These are phyloP conservation scores for Pseudognaphalium luteoalbum DNA, from an alignment of 129 eudicot genomes.

Conservation along the genomic window DNA sequence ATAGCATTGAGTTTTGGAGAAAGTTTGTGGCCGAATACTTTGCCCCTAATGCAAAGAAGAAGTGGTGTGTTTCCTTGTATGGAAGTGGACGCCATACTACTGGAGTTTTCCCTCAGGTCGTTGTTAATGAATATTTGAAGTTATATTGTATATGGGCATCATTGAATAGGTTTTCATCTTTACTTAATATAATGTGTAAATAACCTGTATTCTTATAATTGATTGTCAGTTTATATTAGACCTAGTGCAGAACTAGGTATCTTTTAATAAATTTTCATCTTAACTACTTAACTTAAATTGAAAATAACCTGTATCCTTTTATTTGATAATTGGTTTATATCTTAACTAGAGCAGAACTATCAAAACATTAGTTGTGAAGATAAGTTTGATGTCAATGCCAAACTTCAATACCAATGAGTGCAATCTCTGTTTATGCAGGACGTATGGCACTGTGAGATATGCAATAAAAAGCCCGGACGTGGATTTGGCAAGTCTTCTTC, in stretches of 20 bases:
- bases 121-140: not conserved
- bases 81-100: constrained; percentile 64
- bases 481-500: constrained; percentile 16
- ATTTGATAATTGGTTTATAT: constrained; percentile 5
- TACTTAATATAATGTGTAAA: not conserved
- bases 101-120: constrained; percentile 32
- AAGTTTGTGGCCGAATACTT: constrained; percentile 86
- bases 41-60: constrained; percentile 87
- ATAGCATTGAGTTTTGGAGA: constrained; percentile 89
- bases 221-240: not conserved
- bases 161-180: not conserved
- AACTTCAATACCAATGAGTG: not conserved
- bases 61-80: constrained; percentile 95
- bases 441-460: constrained; percentile 30
- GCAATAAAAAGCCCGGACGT: constrained; percentile 35
- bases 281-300: not conserved
- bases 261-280: not conserved
- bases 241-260: not conserved
- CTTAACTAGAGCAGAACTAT: not conserved
- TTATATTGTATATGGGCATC: not conserved
- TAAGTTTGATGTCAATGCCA: not conserved
- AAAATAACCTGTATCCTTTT: not conserved
- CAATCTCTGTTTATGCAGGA: constrained; percentile 22
- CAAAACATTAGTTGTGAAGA: not conserved
- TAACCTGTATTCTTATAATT: not conserved